Evolutionary conservation across 2,329 filamentous ascomycete species (phyloP).

Genomic region (Penicillium thymicola): DNA sequence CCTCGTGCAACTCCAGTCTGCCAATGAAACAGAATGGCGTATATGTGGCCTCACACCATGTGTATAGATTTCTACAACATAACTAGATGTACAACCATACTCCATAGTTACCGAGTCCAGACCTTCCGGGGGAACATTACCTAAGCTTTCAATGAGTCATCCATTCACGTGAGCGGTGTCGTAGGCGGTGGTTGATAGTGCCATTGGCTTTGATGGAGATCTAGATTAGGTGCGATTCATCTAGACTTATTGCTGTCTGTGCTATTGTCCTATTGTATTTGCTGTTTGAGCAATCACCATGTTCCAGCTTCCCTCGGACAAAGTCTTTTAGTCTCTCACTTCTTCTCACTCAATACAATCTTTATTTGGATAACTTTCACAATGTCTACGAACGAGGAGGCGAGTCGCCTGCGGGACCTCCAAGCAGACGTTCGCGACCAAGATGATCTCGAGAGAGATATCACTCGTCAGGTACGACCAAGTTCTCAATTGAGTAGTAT

Average conservation of each 20-base stretch:
- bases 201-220: slow-evolving; percentile 7
- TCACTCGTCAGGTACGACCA: slow-evolving; percentile 55
- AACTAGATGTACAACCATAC: not conserved
- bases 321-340: not conserved
- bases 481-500: not conserved
- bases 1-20: not conserved
- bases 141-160: not conserved
- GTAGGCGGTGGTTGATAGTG: slow-evolving; percentile 14
- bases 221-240: not conserved
- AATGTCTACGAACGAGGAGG: slow-evolving; percentile 49
- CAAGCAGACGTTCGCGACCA: slow-evolving; percentile 75
- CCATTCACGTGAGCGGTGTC: slow-evolving; percentile 8
- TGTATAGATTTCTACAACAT: not conserved
- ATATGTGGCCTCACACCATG: not conserved
- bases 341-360: not conserved
- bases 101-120: not conserved
- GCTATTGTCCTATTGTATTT: not conserved
- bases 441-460: slow-evolving; percentile 85
- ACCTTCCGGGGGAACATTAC: not conserved
- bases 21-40: not conserved
- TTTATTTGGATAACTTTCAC: not conserved
- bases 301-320: not conserved
- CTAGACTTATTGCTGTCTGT: not conserved
- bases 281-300: not conserved
- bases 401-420: slow-evolving; percentile 58